phyloP scores from a whole-genome alignment of 73 alveolate species.

The Paramecium primaurelia region DNA sequence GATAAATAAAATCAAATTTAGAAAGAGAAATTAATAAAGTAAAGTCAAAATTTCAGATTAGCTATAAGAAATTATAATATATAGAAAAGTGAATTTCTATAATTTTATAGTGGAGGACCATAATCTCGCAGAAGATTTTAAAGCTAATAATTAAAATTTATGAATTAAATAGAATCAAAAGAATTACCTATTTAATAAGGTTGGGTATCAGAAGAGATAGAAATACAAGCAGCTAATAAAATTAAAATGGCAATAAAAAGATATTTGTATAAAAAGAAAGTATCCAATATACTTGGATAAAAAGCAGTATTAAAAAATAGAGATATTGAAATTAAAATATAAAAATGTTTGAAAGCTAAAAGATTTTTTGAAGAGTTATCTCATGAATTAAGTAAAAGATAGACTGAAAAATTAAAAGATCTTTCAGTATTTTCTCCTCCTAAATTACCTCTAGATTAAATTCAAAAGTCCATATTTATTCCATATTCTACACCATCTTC shows the following conservation, averaged over 20 bases:
- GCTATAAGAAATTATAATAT: conserved; percentile 18
- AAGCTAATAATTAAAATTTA: background rate
- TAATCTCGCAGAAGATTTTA: background rate
- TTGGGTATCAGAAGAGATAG: background rate
- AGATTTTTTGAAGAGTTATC: background rate
- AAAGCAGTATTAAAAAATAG: background rate
- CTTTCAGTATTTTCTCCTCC: background rate
- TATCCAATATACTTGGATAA: background rate
- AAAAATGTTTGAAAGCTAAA: conserved; percentile 7
- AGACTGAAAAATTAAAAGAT: conserved; percentile 2
- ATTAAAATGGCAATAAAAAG: conserved; percentile 16
- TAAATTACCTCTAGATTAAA: background rate
- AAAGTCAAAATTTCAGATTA: background rate
- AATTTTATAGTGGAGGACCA: conserved; percentile 49
- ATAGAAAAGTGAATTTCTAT: background rate
- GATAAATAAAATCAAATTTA: background rate
- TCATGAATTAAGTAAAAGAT: background rate
- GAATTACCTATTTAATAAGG: background rate
- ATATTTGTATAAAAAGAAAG: background rate
- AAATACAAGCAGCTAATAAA: background rate
- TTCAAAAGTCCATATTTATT: background rate
- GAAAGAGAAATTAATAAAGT: background rate
- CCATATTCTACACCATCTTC: background rate
- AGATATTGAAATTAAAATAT: background rate
- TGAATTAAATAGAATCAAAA: background rate